Base-by-base conservation (phyloP, 306 rosid species). In the Lablab purpureus region DNA sequence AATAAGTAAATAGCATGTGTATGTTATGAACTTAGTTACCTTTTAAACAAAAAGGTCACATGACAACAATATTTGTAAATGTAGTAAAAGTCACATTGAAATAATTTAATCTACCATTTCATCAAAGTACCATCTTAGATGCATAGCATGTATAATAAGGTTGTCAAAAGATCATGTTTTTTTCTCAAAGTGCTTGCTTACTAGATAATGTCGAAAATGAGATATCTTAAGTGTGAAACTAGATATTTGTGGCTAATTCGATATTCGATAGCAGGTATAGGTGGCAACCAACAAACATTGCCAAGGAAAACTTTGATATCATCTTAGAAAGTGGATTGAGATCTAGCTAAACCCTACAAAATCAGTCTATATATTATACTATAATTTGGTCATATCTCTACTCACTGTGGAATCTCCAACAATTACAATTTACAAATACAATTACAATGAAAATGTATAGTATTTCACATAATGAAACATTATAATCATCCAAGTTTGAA, bases 51-150 rank as follows among this genome's bases (percentile, higher is more conserved):
- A 64, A 75, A 13, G 54, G 21, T 60, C 71, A 27, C 2, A 67
- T 34, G 59, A 59, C 45, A 67, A 7, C 52, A 51, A 28, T 41
- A 8, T 28, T 15, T 58, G 52, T 19, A 30, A 41, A 77, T 36
- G 67, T 60, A 67, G 41, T 10, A 37, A 67, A 73, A 67, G 68
- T n/a, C 67, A 58, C 34, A 80, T 17, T 58, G 69, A 65, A 66
- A 67, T 56, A 25, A 47, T 54, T 66, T 75, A 47, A 54, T 70
- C 52, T 36, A 59, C 59, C 23, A 47, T 50, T 46, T 32, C 51
- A 37, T 52, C 78, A 56, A 62, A 51, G 75, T 28, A 69, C 28
- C n/a, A 62, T 52, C 64, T 52, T 56, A 37, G 63, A 73, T 59
- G 60, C 60, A 55, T 11, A 52, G n/a, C 22, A 34, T 46, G 66